Evolutionary conservation across 2,329 filamentous ascomycete genomes (phyloP).

Genomic region (Exophiala phaeomuriformis): DNA sequence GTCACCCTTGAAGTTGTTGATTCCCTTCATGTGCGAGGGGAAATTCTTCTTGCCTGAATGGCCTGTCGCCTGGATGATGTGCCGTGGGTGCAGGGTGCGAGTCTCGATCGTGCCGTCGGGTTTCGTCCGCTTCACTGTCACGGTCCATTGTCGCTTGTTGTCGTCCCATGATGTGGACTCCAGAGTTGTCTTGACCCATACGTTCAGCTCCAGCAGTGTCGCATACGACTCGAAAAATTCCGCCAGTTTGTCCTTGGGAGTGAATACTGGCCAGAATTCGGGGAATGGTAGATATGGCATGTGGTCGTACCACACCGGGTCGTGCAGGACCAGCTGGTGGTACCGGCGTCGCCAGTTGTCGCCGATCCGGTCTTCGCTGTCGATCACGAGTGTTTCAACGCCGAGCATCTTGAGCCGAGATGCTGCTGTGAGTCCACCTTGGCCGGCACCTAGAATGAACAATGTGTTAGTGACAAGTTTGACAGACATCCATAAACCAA

Average conservation of each 20-base stretch:
- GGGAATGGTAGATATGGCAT: conserved; percentile 61
- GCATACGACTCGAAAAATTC: conserved; percentile 63
- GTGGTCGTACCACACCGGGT: conserved; percentile 52
- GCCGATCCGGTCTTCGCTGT: conserved; percentile 51
- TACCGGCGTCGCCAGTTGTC: conserved; percentile 60
- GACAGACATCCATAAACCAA: too few relatives aligned
- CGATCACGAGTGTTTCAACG: conserved; percentile 51
- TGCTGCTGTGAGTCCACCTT: conserved; percentile 52
- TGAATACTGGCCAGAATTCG: conserved; percentile 59
- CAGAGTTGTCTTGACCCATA: conserved; percentile 54
- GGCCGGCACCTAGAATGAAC: conserved; percentile 50
- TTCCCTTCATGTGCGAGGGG: conserved; percentile 39
- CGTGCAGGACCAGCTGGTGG: conserved; percentile 59
- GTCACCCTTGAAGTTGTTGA: conserved; percentile 52
- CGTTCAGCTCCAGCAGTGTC: conserved; percentile 58
- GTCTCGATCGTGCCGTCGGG: conserved; percentile 38
- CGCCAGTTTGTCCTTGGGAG: conserved; percentile 63
- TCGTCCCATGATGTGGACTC: conserved; percentile 47
- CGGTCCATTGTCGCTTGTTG: conserved; percentile 46
- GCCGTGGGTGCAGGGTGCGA: conserved; percentile 53
- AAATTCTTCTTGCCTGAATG: conserved; percentile 59
- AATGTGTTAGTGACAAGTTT: conserved; percentile 5
- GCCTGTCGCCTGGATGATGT: conserved; percentile 61
- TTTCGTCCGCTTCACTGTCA: conserved; percentile 43
- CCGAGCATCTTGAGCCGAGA: conserved; percentile 55